phyloP scores from a whole-genome alignment of 108 stramenopile genomes.

The Parmales sp. region DNA sequence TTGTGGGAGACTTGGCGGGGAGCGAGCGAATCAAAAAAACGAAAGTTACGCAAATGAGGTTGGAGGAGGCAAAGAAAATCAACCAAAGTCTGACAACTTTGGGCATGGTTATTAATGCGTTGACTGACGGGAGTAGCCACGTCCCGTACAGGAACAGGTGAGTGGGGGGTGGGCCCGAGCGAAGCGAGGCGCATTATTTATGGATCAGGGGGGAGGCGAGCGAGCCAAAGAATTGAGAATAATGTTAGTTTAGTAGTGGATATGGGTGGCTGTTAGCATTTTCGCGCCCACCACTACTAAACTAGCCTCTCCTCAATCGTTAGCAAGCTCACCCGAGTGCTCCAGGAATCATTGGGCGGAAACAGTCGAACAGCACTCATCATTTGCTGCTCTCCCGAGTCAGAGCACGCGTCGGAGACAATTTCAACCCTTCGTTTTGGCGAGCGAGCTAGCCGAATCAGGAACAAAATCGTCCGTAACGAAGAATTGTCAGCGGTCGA shows the following conservation, averaged over 20 bases:
- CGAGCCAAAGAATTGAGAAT: no score
- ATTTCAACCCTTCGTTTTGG: background rate
- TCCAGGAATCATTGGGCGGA: background rate
- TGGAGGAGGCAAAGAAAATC: slow-evolving; percentile 10
- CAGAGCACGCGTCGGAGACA: background rate
- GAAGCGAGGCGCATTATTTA: no score
- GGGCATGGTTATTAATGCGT: slow-evolving; percentile 1
- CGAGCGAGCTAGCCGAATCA: slow-evolving; percentile 5
- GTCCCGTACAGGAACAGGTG: background rate
- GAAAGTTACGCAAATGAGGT: background rate
- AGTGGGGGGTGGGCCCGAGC: no score
- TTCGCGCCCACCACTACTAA: no score
- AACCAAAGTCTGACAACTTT: background rate
- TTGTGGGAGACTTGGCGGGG: slow-evolving; percentile 1
- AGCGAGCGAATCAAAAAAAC: slow-evolving; percentile 10
- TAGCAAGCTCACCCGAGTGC: slow-evolving; percentile 1
- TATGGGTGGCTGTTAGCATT: no score
- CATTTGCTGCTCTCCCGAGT: slow-evolving; percentile 1
- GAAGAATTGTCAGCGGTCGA: background rate
- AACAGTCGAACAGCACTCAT: slow-evolving; percentile 2
- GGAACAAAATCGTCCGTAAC: background rate
- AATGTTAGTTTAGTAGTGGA: no score
- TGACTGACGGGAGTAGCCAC: background rate
- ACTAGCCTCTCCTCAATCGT: no score
- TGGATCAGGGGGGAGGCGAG: no score